Evolutionary conservation across 2,329 filamentous ascomycete species (phyloP).

Genomic region (Trichothecium sympodiale): DNA sequence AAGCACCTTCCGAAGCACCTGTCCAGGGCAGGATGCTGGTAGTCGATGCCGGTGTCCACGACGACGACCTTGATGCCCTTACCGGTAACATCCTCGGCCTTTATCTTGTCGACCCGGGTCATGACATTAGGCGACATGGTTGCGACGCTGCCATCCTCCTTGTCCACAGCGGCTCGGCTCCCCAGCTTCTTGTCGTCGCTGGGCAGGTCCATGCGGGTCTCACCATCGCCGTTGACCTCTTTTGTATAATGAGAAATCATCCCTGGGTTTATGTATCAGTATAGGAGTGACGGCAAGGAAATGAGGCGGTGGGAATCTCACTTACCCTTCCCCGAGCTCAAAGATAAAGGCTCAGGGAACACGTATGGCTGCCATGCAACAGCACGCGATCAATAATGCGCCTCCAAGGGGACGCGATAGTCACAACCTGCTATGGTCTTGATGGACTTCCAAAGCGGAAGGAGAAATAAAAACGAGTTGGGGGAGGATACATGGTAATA

Average conservation of each 20-base stretch:
- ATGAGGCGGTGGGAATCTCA: conserved; percentile 15
- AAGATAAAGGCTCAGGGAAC: conserved; percentile 12
- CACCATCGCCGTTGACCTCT: conserved; percentile 26
- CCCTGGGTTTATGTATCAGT: conserved; percentile 13
- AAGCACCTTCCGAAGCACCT: too few relatives aligned
- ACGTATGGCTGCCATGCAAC: not conserved
- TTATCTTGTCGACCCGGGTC: conserved; percentile 44
- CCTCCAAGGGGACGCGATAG: too few relatives aligned
- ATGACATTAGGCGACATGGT: conserved; percentile 40
- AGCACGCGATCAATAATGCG: too few relatives aligned
- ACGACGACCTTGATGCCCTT: conserved; percentile 41
- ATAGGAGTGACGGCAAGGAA: not conserved
- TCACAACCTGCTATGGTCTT: too few relatives aligned
- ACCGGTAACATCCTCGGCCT: conserved; percentile 34
- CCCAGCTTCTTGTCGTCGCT: conserved; percentile 24
- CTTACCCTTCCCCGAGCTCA: conserved; percentile 33
- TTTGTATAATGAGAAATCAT: conserved; percentile 28
- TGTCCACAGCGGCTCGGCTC: conserved; percentile 7
- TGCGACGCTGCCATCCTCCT: conserved; percentile 15
- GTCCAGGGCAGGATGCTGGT: conserved; percentile 51
- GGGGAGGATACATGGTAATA: too few relatives aligned
- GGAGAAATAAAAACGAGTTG: too few relatives aligned
- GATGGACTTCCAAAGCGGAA: too few relatives aligned
- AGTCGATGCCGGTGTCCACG: conserved; percentile 48
- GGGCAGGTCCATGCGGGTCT: conserved; percentile 36